These are phyloP conservation scores for Euphorbia celastroides DNA, from an alignment of 441 rosid genomes.

Conservation along the genomic window DNA sequence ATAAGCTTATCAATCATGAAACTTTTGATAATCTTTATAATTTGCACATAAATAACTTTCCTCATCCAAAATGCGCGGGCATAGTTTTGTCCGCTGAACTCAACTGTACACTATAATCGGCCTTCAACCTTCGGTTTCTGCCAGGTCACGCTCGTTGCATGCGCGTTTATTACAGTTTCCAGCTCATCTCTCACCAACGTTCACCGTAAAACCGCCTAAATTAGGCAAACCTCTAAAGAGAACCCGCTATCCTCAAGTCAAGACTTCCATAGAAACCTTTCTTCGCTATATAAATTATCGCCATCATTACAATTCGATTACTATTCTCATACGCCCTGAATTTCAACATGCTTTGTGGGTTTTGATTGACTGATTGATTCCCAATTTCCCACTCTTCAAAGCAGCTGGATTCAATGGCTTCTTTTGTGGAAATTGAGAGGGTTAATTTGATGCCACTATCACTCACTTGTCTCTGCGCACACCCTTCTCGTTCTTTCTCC, in stretches of 20 bases:
- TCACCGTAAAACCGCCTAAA: not conserved
- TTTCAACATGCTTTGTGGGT: not conserved
- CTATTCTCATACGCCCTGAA: not conserved
- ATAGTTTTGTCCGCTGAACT: not conserved
- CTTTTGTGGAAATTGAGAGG: slow-evolving; percentile 36
- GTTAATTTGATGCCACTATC: slow-evolving; percentile 35
- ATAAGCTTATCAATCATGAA: no score
- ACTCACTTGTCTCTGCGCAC: slow-evolving; percentile 30
- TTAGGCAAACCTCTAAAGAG: not conserved
- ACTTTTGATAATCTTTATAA: no score
- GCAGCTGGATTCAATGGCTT: slow-evolving; percentile 36
- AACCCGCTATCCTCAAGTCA: slow-evolving; percentile 12
- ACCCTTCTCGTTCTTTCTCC: slow-evolving; percentile 40
- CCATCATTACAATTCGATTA: not conserved
- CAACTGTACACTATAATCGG: not conserved
- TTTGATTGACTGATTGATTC: not conserved
- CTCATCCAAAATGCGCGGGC: not conserved
- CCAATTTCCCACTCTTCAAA: not conserved
- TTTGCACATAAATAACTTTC: not conserved
- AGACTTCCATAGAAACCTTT: not conserved
- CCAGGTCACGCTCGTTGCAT: not conserved
- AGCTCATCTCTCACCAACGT: not conserved
- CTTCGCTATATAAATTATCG: not conserved
- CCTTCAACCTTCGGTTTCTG: not conserved
- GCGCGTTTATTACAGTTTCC: not conserved